phyloP scores from a whole-genome alignment of 805 yeast genomes.

The Cyberlindnera mississippiensis region DNA sequence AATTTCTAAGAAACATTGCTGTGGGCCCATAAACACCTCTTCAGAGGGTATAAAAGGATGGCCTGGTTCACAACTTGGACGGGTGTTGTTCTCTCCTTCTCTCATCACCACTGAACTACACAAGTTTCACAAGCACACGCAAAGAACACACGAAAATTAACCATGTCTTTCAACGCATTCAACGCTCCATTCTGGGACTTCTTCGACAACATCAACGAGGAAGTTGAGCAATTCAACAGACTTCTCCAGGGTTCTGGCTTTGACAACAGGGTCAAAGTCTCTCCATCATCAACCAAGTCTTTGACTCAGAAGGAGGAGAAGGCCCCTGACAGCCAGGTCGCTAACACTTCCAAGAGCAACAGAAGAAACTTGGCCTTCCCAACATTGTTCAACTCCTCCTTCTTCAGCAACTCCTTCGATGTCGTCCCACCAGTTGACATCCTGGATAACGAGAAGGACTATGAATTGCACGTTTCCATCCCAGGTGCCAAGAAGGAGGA shows the following conservation, averaged over 20 bases:
- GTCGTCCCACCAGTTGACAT: constrained; percentile 44
- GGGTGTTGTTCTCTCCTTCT: neutral
- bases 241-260: constrained; percentile 29
- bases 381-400: constrained; percentile 27
- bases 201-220: constrained; percentile 40
- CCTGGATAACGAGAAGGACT: constrained; percentile 39
- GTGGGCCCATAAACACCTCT: too few relatives aligned
- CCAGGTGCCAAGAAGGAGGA: constrained; percentile 47
- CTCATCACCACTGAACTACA: neutral
- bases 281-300: constrained; percentile 16
- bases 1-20: too few relatives aligned
- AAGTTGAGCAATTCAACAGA: constrained; percentile 37
- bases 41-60: neutral
- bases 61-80: neutral
- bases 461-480: constrained; percentile 40
- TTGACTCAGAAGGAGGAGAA: constrained; percentile 4
- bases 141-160: too few relatives aligned
- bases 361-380: constrained; percentile 18
- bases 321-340: neutral
- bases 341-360: neutral
- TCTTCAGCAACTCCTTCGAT: constrained; percentile 19
- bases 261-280: constrained; percentile 21
- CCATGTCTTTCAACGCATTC: constrained; percentile 28
- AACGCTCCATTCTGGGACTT: constrained; percentile 42
- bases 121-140: neutral